Evolutionary conservation across 192 early-diverging fungal species (phyloP).

Genomic region (Backusella liffmaniae): DNA sequence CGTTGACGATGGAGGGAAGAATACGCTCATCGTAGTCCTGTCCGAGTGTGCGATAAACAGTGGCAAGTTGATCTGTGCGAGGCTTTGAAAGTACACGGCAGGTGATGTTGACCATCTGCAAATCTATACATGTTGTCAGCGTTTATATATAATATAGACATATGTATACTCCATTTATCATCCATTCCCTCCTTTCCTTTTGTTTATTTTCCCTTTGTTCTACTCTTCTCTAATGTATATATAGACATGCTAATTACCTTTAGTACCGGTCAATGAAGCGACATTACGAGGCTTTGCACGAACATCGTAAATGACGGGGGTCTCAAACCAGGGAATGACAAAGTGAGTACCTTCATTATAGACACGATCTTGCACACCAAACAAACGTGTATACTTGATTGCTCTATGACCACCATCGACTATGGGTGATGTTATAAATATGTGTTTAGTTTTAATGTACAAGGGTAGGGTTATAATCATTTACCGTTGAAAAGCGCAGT

Average conservation of each 20-base stretch:
- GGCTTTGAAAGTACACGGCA: conserved; percentile 96
- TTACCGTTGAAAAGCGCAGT: conserved; percentile 91
- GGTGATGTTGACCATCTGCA: conserved; percentile 99
- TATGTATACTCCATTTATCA: too few relatives aligned
- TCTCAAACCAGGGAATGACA: conserved; percentile 94
- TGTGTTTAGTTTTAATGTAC: not conserved
- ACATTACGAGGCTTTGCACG: conserved; percentile 98
- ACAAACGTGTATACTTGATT: conserved; percentile 93
- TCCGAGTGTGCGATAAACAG: conserved; percentile 89
- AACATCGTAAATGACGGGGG: conserved; percentile 94
- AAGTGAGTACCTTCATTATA: conserved; percentile 97
- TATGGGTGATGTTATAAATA: conserved; percentile 22
- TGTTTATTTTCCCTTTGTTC: not conserved
- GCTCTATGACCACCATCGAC: conserved; percentile 99
- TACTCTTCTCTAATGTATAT: not conserved
- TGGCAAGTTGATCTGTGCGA: conserved; percentile 66
- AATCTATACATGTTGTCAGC: conserved; percentile 53
- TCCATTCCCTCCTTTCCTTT: too few relatives aligned
- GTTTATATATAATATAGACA: not conserved
- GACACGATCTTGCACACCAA: conserved; percentile 80
- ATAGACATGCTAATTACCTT: conserved; percentile 57
- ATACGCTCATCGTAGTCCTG: conserved; percentile 95
- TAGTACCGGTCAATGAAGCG: conserved; percentile 96
- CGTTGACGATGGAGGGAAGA: conserved; percentile 96
- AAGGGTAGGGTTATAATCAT: not conserved